Evolutionary conservation across 2,329 filamentous ascomycete species (phyloP).

Genomic region (Fusarium guadeloupense): DNA sequence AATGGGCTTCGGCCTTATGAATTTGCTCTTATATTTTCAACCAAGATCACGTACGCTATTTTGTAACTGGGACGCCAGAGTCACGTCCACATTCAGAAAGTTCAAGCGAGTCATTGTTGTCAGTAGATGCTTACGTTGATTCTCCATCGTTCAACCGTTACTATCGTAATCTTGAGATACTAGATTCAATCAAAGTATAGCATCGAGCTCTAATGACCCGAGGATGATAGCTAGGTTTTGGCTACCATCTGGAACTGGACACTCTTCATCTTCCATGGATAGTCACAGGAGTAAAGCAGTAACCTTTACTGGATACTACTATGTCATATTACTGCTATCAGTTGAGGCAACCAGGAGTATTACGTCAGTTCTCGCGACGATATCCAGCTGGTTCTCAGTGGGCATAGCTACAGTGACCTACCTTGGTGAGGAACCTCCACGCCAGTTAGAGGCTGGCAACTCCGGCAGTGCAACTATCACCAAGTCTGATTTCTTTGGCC

Average conservation of each 20-base stretch:
- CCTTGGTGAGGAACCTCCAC: slow-evolving; percentile 2
- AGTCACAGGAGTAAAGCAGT: neutral
- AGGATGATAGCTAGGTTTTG: neutral
- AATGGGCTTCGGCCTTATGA: neutral
- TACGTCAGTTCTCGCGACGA: too few relatives aligned
- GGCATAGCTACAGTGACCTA: neutral
- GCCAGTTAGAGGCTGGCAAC: neutral
- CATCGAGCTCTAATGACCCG: slow-evolving; percentile 2
- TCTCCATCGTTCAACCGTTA: too few relatives aligned
- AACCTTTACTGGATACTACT: neutral
- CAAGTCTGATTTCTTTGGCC: neutral
- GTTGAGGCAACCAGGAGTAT: too few relatives aligned
- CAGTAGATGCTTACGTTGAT: neutral
- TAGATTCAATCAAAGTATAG: slow-evolving; percentile 16
- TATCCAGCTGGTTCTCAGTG: neutral
- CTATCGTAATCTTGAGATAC: neutral
- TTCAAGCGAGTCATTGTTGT: neutral
- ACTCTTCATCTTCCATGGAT: neutral
- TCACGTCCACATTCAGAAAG: neutral
- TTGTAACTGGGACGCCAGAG: neutral
- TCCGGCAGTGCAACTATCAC: neutral
- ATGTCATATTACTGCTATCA: too few relatives aligned
- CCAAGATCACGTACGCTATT: neutral
- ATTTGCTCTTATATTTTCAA: neutral
- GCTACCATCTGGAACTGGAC: neutral